Evolutionary conservation across 2,329 filamentous ascomycete genomes (phyloP), one percentile per base, ranked within the genome.

Genomic region (Teratosphaeria nubilosa): DNA sequence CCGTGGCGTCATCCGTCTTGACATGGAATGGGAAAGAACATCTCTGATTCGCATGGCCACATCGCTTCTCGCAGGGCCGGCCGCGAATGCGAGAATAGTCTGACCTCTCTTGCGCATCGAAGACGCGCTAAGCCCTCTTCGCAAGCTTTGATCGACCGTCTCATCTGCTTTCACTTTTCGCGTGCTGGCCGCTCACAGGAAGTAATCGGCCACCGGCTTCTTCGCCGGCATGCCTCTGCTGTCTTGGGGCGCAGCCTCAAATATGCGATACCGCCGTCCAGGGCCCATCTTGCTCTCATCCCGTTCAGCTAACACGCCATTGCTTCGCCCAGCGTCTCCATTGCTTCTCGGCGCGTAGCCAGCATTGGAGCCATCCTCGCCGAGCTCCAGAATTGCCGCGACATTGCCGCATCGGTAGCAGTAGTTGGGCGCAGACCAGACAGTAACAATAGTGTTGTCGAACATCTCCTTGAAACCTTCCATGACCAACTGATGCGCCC

Each of bases 401-500:
- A 99, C 77, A 57, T 80, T 80, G 24, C 77, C 77, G 62, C 77
- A 80, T 30, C 71, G 68, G 59, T 73, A 73, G 65, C 71, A 73
- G 61, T 73, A 73, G 58, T 73, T 73, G 25, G 71, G 71, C 45
- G 71, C 71, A 16, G 72, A 75, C 78, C 94, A 99, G n/a, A 99
- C 94, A 0, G 94, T 99, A 50, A 97, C 94, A 63, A 99, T 96
- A 53, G 86, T 90, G 14, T 86, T 87, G 70, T 96, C 90, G 69
- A 97, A 99, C 91, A 97, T 97, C 73, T 97, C 94, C 76, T 97
- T 97, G 75, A 96, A 99, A 0, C 94, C 94, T 73, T 99, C 94
- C 94, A 97, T 99, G 63, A 99, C 94, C 24, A 99, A 84, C 73
- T 99, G 94, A 71, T 99, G 94, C 0, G 94, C 94, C 57, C 94